A percentile compares a stretch with the other conserved stretches of the same genome.
phyloP scores from a whole-genome alignment of 2,329 filamentous ascomycete species.

The Chaetomiaceae sp. region DNA sequence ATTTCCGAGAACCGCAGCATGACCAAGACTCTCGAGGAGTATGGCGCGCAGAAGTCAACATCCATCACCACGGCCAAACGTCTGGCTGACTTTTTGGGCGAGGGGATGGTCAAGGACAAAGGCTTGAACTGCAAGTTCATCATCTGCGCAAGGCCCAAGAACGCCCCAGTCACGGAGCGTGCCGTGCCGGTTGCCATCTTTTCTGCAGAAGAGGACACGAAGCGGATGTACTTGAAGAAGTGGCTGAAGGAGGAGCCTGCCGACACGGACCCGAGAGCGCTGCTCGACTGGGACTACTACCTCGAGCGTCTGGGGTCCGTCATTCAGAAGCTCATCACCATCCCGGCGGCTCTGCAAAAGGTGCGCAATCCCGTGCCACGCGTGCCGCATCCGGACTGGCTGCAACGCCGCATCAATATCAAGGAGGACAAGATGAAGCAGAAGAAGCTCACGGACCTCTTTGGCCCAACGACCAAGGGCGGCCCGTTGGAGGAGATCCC shows the following conservation, averaged over 20 bases:
- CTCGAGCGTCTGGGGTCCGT: conserved; percentile 92
- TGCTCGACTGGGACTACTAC: conserved; percentile 98
- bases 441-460: conserved; percentile 95
- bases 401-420: conserved; percentile 85
- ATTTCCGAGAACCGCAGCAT: conserved; percentile 99
- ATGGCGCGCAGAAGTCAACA: conserved; percentile 91
- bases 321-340: conserved; percentile 98
- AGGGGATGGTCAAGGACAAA: conserved; percentile 99
- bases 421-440: conserved; percentile 98
- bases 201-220: conserved; percentile 83
- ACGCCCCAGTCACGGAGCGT: conserved; percentile 88
- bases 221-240: conserved; percentile 84
- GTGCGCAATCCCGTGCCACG: conserved; percentile 90
- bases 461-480: conserved; percentile 50
- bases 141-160: conserved; percentile 80
- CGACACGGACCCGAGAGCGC: conserved; percentile 81
- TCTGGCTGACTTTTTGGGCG: conserved; percentile 90
- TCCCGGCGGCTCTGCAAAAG: conserved; percentile 93
- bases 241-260: conserved; percentile 92
- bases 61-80: conserved; percentile 98
- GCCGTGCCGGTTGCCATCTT: conserved; percentile 96
- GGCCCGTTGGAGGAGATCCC: conserved; percentile 64
- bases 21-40: conserved; percentile 95
- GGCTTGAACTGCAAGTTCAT: conserved; percentile 99
- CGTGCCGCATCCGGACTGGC: conserved; percentile 92